A percentile compares a stretch with the other conserved stretches of the same genome.
Evolutionary conservation across 1,284 basidiomycete genomes (phyloP).

Genomic region (Peniophora sp.): DNA sequence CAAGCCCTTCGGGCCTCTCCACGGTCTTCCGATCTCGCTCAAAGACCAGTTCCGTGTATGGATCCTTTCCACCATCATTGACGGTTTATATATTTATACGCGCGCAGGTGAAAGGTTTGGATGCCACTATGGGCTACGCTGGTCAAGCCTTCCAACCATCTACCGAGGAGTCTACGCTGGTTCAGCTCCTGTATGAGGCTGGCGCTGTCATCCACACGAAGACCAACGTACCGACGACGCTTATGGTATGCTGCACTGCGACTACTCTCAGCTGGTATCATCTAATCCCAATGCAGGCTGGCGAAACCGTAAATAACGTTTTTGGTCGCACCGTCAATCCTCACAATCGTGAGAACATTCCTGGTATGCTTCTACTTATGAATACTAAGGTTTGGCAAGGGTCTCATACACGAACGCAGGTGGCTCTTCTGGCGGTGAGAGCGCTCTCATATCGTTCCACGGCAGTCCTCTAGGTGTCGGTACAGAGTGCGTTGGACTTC

Average conservation of each 20-base stretch:
- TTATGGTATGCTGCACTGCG: neutral
- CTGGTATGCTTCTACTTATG: neutral
- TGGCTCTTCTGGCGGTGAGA: neutral
- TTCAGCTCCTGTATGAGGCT: neutral
- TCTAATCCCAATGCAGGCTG: neutral
- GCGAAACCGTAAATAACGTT: neutral
- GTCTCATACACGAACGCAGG: neutral
- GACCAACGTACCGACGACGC: neutral
- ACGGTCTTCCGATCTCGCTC: constrained; percentile 41
- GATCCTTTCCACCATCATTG: neutral
- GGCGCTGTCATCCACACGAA: neutral
- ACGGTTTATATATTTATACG: constrained; percentile 25
- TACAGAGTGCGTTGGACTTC: neutral
- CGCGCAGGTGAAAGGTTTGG: constrained; percentile 8
- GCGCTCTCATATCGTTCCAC: neutral
- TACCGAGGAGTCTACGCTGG: constrained; percentile 10
- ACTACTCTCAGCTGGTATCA: neutral
- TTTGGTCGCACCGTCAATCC: neutral
- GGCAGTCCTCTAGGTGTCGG: neutral
- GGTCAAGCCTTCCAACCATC: constrained; percentile 27
- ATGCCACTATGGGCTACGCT: constrained; percentile 21
- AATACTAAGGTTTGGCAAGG: neutral
- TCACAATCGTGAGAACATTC: neutral
- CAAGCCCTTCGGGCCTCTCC: constrained; percentile 34
- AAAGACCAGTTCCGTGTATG: constrained; percentile 28